These are phyloP conservation scores for Phenoliferia sp. DNA, from an alignment of 1,284 basidiomycete species.

Conservation along the genomic window DNA sequence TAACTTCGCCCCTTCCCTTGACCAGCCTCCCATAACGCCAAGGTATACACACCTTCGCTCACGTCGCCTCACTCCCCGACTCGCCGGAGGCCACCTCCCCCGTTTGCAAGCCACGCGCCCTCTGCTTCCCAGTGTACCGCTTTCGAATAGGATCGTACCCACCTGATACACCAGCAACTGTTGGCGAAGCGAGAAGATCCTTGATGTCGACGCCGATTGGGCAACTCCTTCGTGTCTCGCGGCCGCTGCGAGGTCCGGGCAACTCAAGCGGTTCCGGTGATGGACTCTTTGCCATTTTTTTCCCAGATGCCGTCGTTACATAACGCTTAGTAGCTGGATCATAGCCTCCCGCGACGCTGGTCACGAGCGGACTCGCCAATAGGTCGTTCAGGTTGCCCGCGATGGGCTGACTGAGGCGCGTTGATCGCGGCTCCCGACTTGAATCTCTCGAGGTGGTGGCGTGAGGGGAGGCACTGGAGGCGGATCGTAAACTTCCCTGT, in stretches of 20 bases:
- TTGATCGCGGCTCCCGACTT: background rate
- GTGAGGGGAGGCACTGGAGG: background rate
- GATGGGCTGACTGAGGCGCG: constrained; percentile 1
- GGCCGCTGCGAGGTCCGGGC: background rate
- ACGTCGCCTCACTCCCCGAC: no score
- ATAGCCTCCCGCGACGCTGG: constrained; percentile 4
- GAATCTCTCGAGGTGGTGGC: background rate
- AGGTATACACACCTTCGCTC: no score
- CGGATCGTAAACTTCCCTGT: background rate
- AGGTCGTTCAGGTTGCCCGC: constrained; percentile 1
- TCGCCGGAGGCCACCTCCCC: no score
- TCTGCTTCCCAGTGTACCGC: no score
- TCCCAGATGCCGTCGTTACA: background rate
- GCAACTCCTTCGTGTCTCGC: background rate
- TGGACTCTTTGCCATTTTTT: background rate
- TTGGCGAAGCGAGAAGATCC: constrained; percentile 3
- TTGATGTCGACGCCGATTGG: background rate
- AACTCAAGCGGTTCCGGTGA: background rate
- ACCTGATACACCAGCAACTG: background rate
- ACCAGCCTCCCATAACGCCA: no score
- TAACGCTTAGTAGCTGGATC: background rate
- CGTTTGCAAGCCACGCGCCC: no score
- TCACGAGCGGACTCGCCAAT: background rate
- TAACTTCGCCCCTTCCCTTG: no score
- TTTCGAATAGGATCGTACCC: background rate